A percentile compares a stretch with the other conserved stretches of the same genome.
Conservation (phyloP, 345 rosid species). For the Bruguiera parviflora region DNA sequence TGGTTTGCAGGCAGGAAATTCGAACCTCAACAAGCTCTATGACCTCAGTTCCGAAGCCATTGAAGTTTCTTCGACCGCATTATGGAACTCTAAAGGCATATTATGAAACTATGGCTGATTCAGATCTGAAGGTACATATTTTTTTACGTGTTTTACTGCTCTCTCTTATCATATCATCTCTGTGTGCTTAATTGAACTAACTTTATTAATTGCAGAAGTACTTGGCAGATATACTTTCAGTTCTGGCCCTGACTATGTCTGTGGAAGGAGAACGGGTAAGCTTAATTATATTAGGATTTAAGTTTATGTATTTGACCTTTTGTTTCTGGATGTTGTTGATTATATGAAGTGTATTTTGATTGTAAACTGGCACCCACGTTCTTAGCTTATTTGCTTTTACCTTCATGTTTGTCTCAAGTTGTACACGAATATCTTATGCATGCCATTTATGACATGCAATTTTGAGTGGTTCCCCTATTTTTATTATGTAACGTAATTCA, state of each 20-base stretch:
- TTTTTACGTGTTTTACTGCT: constrained; percentile 1
- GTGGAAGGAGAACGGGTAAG: constrained; percentile 95
- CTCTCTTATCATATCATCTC: neutral
- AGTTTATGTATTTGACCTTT: neutral
- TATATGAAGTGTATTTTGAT: neutral
- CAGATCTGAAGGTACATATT: constrained; percentile 60
- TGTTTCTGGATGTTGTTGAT: neutral
- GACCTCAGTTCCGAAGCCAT: constrained; percentile 98
- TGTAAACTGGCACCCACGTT: neutral
- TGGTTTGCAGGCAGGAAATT: constrained; percentile 68
- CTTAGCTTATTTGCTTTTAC: neutral
- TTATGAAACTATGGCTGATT: constrained; percentile 60
- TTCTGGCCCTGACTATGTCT: constrained; percentile 93
- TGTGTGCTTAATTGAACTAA: neutral
- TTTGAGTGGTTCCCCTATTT: neutral
- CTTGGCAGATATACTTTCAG: constrained; percentile 85
- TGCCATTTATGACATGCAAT: neutral
- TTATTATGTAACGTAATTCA: neutral
- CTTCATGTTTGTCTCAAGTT: neutral
- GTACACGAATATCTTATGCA: neutral
- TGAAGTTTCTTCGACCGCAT: constrained; percentile 96
- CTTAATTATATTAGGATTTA: constrained; percentile 10
- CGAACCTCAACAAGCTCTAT: constrained; percentile 90
- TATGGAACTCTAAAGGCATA: constrained; percentile 76
- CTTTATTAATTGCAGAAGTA: constrained; percentile 54